Evolutionary conservation across 768 basidiomycete genomes (phyloP).

Genomic region (Calocybe gangraenosa): DNA sequence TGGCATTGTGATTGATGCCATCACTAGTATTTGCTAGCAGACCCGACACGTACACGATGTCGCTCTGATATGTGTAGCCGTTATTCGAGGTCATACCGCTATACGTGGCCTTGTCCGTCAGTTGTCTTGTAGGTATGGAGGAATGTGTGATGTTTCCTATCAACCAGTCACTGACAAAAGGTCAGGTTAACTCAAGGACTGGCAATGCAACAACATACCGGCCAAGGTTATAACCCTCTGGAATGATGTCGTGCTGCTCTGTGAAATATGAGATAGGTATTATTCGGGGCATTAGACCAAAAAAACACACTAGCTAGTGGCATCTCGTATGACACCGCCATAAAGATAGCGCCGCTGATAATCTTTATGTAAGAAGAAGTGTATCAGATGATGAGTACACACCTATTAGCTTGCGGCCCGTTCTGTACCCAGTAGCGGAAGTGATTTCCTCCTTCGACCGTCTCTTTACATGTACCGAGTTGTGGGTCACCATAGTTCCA

Average conservation of each 20-base stretch:
- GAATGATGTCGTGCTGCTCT: slow-evolving; percentile 69
- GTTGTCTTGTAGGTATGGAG: slow-evolving; percentile 36
- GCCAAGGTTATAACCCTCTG: slow-evolving; percentile 79
- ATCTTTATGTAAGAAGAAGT: neutral
- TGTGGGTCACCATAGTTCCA: slow-evolving; percentile 80
- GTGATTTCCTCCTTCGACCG: slow-evolving; percentile 82
- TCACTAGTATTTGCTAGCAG: slow-evolving; percentile 64
- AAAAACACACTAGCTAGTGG: slow-evolving; percentile 48
- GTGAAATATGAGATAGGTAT: slow-evolving; percentile 1
- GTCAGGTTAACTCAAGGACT: neutral
- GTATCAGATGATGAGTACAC: slow-evolving; percentile 13
- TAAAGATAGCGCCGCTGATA: slow-evolving; percentile 64
- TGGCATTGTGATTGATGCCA: slow-evolving; percentile 64
- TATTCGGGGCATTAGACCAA: neutral
- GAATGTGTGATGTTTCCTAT: slow-evolving; percentile 74
- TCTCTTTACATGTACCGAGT: slow-evolving; percentile 84
- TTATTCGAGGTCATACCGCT: slow-evolving; percentile 58
- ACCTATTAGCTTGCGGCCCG: slow-evolving; percentile 59
- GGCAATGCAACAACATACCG: slow-evolving; percentile 38
- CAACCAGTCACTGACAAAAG: slow-evolving; percentile 65
- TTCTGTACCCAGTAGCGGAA: slow-evolving; percentile 88
- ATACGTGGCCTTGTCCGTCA: slow-evolving; percentile 60
- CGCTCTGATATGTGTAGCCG: slow-evolving; percentile 72
- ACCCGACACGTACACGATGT: slow-evolving; percentile 65
- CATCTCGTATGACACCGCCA: slow-evolving; percentile 72